These are phyloP conservation scores for Colletotrichum tamarilloi DNA, from an alignment of 2,329 filamentous ascomycete species.

Conservation along the genomic window DNA sequence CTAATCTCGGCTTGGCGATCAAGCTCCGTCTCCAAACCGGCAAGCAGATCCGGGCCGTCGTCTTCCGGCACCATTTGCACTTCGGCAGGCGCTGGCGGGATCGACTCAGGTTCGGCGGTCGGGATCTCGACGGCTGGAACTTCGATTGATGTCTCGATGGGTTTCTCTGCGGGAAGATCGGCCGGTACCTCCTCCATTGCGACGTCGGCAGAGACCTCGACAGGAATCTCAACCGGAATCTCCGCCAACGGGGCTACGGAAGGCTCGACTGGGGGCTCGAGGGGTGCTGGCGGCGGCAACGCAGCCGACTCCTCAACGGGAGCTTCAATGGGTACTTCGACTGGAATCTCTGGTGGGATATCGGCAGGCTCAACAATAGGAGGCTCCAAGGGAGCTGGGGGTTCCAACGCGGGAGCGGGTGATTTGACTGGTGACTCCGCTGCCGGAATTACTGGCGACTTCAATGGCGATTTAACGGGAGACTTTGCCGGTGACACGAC, in stretches of 20 bases:
- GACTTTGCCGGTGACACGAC: conserved; percentile 16
- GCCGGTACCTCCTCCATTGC: not conserved
- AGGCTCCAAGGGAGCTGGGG: conserved; percentile 6
- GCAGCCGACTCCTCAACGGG: not conserved
- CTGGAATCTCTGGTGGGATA: not conserved
- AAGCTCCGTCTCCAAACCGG: conserved; percentile 35
- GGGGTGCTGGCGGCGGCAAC: not conserved
- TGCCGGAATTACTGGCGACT: not conserved
- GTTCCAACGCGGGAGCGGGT: not conserved
- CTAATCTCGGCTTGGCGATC: conserved; percentile 28
- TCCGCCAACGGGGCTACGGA: not conserved
- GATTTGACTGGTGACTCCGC: conserved; percentile 15
- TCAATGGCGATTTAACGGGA: not conserved
- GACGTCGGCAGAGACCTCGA: not conserved
- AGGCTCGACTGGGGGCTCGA: not conserved
- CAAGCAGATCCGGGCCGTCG: conserved; percentile 34
- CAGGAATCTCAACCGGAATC: not conserved
- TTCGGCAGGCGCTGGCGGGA: not conserved
- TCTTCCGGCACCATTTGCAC: conserved; percentile 11
- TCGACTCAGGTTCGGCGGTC: conserved; percentile 11
- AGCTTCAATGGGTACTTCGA: not conserved
- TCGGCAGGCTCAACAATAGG: conserved; percentile 12
- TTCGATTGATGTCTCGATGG: not conserved
- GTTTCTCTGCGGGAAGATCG: not conserved
- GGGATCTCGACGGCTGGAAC: not conserved